phyloP scores from a whole-genome alignment of 2,329 filamentous ascomycete genomes.

The Talaromyces marneffei region DNA sequence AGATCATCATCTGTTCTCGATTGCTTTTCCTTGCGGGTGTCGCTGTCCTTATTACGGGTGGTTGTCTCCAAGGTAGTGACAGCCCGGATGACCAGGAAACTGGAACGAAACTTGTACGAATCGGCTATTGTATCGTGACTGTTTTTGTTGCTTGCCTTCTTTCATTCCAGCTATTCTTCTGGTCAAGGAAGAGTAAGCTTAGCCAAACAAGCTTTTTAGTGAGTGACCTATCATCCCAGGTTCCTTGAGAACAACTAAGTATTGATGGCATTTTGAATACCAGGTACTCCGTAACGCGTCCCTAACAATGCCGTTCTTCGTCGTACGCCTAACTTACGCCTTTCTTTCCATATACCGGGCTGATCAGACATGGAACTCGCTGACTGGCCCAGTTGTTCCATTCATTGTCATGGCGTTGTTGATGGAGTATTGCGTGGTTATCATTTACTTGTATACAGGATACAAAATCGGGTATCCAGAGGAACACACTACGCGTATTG shows the following conservation, averaged over 20 bases:
- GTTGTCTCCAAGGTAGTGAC: slow-evolving; percentile 18
- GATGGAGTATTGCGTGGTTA: slow-evolving; percentile 19
- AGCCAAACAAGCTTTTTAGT: slow-evolving; percentile 16
- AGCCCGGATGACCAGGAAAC: slow-evolving; percentile 10
- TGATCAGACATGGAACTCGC: slow-evolving; percentile 18
- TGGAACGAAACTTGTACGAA: slow-evolving; percentile 18
- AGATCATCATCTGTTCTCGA: slow-evolving; percentile 15
- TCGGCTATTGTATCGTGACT: slow-evolving; percentile 20
- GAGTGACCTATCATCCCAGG: neutral
- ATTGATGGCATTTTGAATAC: neutral
- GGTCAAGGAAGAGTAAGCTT: slow-evolving; percentile 14
- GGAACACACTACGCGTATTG: neutral
- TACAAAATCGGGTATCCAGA: slow-evolving; percentile 10
- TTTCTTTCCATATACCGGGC: slow-evolving; percentile 21
- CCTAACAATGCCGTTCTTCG: slow-evolving; percentile 20
- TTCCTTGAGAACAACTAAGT: neutral
- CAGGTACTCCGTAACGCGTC: slow-evolving; percentile 17
- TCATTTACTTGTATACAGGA: slow-evolving; percentile 18
- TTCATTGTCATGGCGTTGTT: slow-evolving; percentile 21
- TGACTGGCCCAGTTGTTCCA: slow-evolving; percentile 19
- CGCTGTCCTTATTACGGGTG: slow-evolving; percentile 19
- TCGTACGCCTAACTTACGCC: slow-evolving; percentile 20
- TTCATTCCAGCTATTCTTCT: slow-evolving; percentile 19
- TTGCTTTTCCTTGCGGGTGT: slow-evolving; percentile 19
- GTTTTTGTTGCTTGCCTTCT: slow-evolving; percentile 19